Percentiles rank a stretch among this genome's conserved stretches.
Conservation (phyloP, 1,139 yeast genomes). For the Debaryomycetaceae sp. region DNA sequence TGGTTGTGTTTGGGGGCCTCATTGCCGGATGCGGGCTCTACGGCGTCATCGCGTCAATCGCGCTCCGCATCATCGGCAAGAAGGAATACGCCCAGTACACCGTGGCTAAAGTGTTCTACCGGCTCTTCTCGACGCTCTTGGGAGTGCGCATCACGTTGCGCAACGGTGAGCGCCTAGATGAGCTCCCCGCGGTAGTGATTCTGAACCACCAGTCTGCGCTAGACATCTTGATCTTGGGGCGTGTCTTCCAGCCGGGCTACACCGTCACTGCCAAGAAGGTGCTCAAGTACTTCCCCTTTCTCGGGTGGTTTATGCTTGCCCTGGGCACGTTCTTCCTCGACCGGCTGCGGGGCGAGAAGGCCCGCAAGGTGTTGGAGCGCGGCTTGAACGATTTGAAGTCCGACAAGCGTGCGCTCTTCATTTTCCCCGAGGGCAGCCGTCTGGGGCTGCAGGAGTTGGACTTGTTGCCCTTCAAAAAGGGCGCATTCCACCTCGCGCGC, state of each 20-base stretch:
- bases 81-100: slow-evolving; percentile 83
- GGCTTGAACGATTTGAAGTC: slow-evolving; percentile 61
- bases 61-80: slow-evolving; percentile 66
- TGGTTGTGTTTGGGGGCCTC: slow-evolving; percentile 48
- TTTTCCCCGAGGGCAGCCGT: slow-evolving; percentile 96
- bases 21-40: slow-evolving; percentile 62
- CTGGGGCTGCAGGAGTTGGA: slow-evolving; percentile 66
- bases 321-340: slow-evolving; percentile 91
- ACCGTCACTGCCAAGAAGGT: slow-evolving; percentile 91
- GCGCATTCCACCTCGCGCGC: slow-evolving; percentile 95
- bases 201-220: slow-evolving; percentile 91
- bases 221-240: slow-evolving; percentile 77
- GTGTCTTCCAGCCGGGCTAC: slow-evolving; percentile 80
- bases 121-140: slow-evolving; percentile 52
- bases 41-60: slow-evolving; percentile 73
- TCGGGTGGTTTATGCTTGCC: slow-evolving; percentile 93
- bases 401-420: slow-evolving; percentile 66
- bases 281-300: slow-evolving; percentile 79
- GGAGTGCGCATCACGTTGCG: slow-evolving; percentile 69
- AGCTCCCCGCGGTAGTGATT: slow-evolving; percentile 75
- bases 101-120: slow-evolving; percentile 79
- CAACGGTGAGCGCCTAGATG: slow-evolving; percentile 47
- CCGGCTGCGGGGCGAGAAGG: slow-evolving; percentile 72
- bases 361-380: slow-evolving; percentile 65
- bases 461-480: slow-evolving; percentile 87